phyloP scores from a whole-genome alignment of 179 eudicot species.

The Sideroxylon spinosum region DNA sequence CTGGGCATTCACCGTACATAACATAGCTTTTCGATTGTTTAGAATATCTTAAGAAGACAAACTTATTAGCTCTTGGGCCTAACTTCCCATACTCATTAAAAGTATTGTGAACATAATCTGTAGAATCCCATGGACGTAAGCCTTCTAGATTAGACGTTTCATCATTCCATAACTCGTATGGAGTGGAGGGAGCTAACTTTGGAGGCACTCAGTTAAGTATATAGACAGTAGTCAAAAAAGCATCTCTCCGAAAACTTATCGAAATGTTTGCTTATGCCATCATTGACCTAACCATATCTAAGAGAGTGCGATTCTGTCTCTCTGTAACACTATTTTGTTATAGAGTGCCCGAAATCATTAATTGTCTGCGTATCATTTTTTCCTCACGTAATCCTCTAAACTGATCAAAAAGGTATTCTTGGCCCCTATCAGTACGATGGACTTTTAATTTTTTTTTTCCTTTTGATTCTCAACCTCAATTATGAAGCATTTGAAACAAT shows the following conservation, averaged over 20 bases:
- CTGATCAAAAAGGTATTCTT: background rate
- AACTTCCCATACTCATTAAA: background rate
- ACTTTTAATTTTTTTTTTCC: no score
- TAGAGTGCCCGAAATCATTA: background rate
- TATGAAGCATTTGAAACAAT: no score
- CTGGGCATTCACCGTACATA: background rate
- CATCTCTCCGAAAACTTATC: background rate
- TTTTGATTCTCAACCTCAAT: no score
- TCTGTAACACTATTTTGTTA: no score
- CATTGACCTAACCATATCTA: conserved; percentile 1
- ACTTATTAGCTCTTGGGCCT: background rate
- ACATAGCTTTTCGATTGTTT: background rate
- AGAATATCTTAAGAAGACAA: background rate
- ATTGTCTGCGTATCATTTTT: background rate
- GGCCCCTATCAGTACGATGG: background rate
- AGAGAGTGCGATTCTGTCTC: background rate
- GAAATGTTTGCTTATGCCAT: background rate
- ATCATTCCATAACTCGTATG: background rate
- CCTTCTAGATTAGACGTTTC: background rate
- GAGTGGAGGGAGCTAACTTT: background rate
- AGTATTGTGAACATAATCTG: background rate
- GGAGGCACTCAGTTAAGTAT: background rate
- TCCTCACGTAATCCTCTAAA: background rate
- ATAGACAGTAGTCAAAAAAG: background rate
- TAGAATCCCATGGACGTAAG: background rate